phyloP scores from a whole-genome alignment of 2,329 filamentous ascomycete genomes.

The Tothia fuscella region DNA sequence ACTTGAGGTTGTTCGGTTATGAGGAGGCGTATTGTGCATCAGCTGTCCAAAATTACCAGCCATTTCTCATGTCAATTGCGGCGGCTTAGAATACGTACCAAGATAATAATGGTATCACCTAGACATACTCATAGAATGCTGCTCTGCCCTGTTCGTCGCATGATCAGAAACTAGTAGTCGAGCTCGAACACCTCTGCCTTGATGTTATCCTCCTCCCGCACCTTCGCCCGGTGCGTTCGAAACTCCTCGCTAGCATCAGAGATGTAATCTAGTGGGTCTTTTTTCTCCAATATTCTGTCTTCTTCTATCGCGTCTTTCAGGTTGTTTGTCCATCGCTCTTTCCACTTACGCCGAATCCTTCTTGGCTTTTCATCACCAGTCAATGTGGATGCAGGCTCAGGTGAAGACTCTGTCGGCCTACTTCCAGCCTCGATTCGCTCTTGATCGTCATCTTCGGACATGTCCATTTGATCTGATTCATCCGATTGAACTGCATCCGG shows the following conservation, averaged over 20 bases:
- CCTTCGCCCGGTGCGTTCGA: conserved; percentile 13
- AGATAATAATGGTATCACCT: too few species aligned
- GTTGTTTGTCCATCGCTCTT: conserved; percentile 29
- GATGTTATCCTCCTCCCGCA: conserved; percentile 26
- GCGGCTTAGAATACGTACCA: too few species aligned
- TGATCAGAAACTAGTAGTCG: conserved; percentile 29
- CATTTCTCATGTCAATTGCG: too few species aligned
- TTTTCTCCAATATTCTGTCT: conserved; percentile 16
- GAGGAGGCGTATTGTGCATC: too few species aligned
- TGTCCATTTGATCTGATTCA: conserved; percentile 4
- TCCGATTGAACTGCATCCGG: background rate
- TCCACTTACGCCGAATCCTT: conserved; percentile 27
- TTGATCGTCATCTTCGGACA: conserved; percentile 12
- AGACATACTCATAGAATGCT: too few species aligned
- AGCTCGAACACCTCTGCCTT: conserved; percentile 29
- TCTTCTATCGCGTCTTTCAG: conserved; percentile 9
- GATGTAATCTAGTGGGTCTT: conserved; percentile 14
- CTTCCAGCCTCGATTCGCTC: too few species aligned
- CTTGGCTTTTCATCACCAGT: conserved; percentile 11
- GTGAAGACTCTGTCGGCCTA: too few species aligned
- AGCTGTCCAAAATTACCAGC: too few species aligned
- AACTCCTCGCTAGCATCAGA: conserved; percentile 13
- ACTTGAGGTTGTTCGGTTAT: too few species aligned
- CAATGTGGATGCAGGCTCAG: conserved; percentile 13
- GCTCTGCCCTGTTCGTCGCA: too few species aligned